These are phyloP conservation scores for Chaetomidium leptoderma DNA, from an alignment of 495 filamentous ascomycete species.

Conservation along the genomic window DNA sequence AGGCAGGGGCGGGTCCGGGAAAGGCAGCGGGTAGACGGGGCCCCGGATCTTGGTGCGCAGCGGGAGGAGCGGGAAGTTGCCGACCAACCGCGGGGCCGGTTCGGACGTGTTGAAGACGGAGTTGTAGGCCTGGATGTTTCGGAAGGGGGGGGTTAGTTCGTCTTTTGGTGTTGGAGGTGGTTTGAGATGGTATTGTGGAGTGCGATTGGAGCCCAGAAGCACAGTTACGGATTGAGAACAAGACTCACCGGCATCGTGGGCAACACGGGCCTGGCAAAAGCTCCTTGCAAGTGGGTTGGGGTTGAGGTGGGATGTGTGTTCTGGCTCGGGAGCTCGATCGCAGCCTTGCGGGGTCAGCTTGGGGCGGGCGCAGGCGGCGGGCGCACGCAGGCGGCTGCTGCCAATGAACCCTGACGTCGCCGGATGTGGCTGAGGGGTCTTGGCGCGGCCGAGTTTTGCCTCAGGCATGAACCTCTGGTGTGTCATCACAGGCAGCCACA, in stretches of 20 bases:
- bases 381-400: not conserved
- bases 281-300: conserved; percentile 2
- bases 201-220: not conserved
- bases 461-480: conserved; percentile 12
- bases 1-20: conserved; percentile 58
- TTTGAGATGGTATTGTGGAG: not conserved
- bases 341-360: conserved; percentile 35
- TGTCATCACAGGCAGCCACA: conserved; percentile 30
- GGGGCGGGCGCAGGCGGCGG: not conserved
- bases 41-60: conserved; percentile 90
- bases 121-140: conserved; percentile 73
- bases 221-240: not conserved
- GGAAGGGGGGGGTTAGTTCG: conserved; percentile 5
- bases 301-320: conserved; percentile 11
- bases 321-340: conserved; percentile 9
- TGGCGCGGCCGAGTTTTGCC: conserved; percentile 11
- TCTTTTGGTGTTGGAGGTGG: not conserved
- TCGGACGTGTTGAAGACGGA: conserved; percentile 80
- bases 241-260: conserved; percentile 29
- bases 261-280: conserved; percentile 11
- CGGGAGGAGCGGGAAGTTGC: conserved; percentile 91
- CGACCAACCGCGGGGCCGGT: conserved; percentile 48
- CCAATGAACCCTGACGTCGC: conserved; percentile 21
- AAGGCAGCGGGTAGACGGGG: conserved; percentile 75
- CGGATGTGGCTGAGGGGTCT: conserved; percentile 16